Evolutionary conservation across 768 basidiomycete species (phyloP), one percentile per base, ranked within the genome.

Genomic region (Amanita pseudoporphyria): DNA sequence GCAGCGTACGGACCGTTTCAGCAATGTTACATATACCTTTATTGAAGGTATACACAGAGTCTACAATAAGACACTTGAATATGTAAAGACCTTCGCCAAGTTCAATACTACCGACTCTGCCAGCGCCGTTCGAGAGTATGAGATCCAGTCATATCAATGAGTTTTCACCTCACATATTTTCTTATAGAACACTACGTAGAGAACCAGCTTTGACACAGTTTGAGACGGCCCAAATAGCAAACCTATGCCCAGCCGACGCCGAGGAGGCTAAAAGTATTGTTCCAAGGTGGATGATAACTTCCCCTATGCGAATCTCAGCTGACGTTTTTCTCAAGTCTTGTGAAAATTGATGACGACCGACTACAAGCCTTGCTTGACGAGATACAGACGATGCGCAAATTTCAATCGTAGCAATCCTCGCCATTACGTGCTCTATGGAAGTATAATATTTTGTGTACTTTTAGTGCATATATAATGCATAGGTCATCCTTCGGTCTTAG

Each of bases 221-320:
- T 56, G 92, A 95, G 70, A 87, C 87, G 3, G 90, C 91, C 2
- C 92, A 95, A 61, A 87, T 95, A 47, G 89, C 89, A 13, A 95
- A 95, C 58, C 65, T 95, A 48, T 91, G 88, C 60, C 92, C 92
- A 12, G 87, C 82, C 35, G 81, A 82, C 52, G 77, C 87, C 3
- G 92, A 95, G 56, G 93, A 95, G 64, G 86, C 91, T 22, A 94
- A 92, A 70, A 91, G 91, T 58, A 76, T 92, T 47, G 71, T 95
- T 30, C 92, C 92, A 6, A 94, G 90, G 91, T 85, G 57, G 32
- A 9, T 9, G 10, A 9, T 36, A 46, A 22, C 3, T 13, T 24
- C n/a, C 6, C n/a, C 31, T 36, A 41, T 13, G 4, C 31, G 9
- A 21, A 21, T 42, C 21, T 19, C 10, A 21, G 45, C 19, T 38